Evolutionary conservation across 140 eudicot genomes (phyloP).

Genomic region (Senecio squalidus): DNA sequence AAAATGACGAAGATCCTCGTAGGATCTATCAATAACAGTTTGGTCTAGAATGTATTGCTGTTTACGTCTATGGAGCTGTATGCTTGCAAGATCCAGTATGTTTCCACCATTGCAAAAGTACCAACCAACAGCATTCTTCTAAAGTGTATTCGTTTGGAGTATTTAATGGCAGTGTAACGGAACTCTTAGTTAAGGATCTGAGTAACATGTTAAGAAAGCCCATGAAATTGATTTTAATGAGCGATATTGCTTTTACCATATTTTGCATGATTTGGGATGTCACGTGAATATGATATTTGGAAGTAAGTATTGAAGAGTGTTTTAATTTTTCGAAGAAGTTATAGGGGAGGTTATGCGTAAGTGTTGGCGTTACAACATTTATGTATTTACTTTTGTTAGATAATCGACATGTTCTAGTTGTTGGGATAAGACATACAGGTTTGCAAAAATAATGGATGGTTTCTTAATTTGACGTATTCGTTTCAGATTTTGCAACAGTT

Average conservation of each 20-base stretch:
- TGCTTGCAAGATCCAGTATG: no score
- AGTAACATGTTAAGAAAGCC: slow-evolving; percentile 3
- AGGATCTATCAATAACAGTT: no score
- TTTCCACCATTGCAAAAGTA: no score
- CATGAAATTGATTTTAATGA: not conserved
- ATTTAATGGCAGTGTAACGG: no score
- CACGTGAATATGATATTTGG: slow-evolving; percentile 1
- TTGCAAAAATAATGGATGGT: slow-evolving; percentile 2
- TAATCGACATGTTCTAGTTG: slow-evolving; percentile 3
- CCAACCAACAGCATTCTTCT: no score
- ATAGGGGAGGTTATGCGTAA: slow-evolving; percentile 9
- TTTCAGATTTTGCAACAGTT: slow-evolving; percentile 9
- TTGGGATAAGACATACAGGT: slow-evolving; percentile 9
- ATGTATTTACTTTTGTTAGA: slow-evolving; percentile 10
- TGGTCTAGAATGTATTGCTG: no score
- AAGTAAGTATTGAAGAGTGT: slow-evolving; percentile 5
- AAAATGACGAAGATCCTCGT: no score
- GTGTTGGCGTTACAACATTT: slow-evolving; percentile 10
- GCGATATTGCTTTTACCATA: slow-evolving; percentile 10
- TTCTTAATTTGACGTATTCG: not conserved
- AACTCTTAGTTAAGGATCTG: no score
- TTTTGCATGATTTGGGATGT: slow-evolving; percentile 15
- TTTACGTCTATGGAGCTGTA: no score
- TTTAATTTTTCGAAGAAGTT: slow-evolving; percentile 9
- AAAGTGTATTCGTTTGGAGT: no score